These are phyloP conservation scores for Phyllachora maydis DNA, from an alignment of 2,329 filamentous ascomycete species.

Conservation along the genomic window DNA sequence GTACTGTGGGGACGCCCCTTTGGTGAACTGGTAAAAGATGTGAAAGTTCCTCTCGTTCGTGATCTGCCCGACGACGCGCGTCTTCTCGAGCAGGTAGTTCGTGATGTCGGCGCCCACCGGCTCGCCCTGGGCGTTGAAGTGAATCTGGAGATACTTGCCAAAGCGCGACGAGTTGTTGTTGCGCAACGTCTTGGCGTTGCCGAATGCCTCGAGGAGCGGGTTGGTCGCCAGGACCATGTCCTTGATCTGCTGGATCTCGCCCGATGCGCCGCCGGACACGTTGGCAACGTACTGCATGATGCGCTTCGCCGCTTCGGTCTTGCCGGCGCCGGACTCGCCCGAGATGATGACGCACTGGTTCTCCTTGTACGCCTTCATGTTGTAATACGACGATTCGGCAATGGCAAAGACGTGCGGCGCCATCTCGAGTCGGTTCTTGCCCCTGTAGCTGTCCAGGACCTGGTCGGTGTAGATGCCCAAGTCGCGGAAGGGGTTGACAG, in stretches of 20 bases:
- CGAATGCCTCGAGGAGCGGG: conserved; percentile 88
- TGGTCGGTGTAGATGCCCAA: conserved; percentile 94
- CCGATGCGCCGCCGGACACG: conserved; percentile 69
- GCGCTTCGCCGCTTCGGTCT: conserved; percentile 94
- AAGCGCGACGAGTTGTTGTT: conserved; percentile 99
- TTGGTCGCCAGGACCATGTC: conserved; percentile 99
- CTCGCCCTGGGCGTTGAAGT: conserved; percentile 83
- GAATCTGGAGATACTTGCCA: conserved; percentile 93
- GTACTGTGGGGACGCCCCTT: conserved; percentile 75
- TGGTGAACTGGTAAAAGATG: conserved; percentile 98
- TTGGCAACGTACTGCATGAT: conserved; percentile 99
- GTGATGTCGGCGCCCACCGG: conserved; percentile 94
- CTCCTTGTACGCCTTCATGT: conserved; percentile 98
- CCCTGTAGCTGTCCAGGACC: conserved; percentile 83
- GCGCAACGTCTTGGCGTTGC: conserved; percentile 90
- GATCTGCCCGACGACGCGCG: conserved; percentile 87
- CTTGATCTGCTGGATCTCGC: conserved; percentile 89
- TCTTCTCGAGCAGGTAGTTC: conserved; percentile 93
- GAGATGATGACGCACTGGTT: conserved; percentile 99
- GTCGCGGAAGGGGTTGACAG: conserved; percentile 94
- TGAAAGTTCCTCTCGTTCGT: conserved; percentile 94
- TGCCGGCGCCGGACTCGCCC: conserved; percentile 91
- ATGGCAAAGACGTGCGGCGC: conserved; percentile 95
- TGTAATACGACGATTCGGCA: conserved; percentile 91
- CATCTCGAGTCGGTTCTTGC: conserved; percentile 90